Evolutionary conservation across 2,329 filamentous ascomycete species (phyloP).

Genomic region (Paradendryphiella salina): DNA sequence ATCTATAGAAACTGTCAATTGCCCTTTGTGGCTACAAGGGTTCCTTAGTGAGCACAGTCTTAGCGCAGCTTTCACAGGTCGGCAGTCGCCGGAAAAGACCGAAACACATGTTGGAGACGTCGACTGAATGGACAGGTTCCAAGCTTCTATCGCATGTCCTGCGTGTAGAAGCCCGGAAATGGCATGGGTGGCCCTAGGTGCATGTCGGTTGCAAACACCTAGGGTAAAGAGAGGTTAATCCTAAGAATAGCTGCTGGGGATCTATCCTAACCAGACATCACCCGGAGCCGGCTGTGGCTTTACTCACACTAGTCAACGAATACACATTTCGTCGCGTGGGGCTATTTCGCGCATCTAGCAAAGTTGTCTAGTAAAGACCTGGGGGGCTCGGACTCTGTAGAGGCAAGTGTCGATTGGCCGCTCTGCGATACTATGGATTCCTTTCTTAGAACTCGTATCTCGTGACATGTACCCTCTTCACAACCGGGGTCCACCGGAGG

Average conservation of each 20-base stretch:
- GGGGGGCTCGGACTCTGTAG: constrained; percentile 26
- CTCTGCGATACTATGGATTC: constrained; percentile 14
- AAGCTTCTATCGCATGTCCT: constrained; percentile 16
- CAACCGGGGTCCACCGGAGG: too few species aligned
- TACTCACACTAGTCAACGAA: constrained; percentile 27
- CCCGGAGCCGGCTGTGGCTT: constrained; percentile 23
- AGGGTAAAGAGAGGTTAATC: constrained; percentile 30
- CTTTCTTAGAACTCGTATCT: constrained; percentile 31
- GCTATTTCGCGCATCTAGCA: constrained; percentile 27
- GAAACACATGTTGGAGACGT: not conserved
- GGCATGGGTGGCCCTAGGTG: constrained; percentile 4
- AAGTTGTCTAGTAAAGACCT: constrained; percentile 2
- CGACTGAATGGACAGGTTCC: constrained; percentile 17
- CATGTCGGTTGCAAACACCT: constrained; percentile 3
- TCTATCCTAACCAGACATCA: constrained; percentile 25
- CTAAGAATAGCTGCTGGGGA: constrained; percentile 36
- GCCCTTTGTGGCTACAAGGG: not conserved
- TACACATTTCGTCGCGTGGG: constrained; percentile 36
- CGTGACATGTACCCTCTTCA: constrained; percentile 17
- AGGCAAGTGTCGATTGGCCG: constrained; percentile 13
- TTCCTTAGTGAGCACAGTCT: not conserved
- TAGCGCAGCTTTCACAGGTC: not conserved
- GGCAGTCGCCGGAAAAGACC: constrained; percentile 1
- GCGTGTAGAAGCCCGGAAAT: constrained; percentile 10
- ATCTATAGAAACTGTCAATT: not conserved